Base-by-base conservation (phyloP, 108 stramenopile species). In the Pseudonitzschia multiseries region DNA sequence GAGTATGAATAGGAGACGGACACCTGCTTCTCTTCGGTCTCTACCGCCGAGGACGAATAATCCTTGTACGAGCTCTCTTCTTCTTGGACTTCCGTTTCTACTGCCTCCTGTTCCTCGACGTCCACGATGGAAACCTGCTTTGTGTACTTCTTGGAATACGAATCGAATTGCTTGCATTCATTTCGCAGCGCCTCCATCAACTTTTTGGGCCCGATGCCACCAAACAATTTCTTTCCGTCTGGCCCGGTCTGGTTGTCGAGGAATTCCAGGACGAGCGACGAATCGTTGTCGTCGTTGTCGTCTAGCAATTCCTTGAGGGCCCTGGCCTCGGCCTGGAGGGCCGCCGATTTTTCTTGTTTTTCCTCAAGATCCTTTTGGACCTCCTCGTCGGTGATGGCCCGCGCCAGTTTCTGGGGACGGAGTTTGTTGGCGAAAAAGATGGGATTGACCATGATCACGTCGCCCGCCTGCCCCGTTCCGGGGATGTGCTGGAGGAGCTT, bases 371-470 rank as follows among this genome's bases (percentile, higher is more conserved):
- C 80, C 59, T 88, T 76, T 29, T 69, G 76, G 21, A 91, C 83
- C 78, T 93, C 82, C 44, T 93, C 89, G 42, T 89, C 93, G 21
- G 73, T 82, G 43, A 89, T 88, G 33, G 78, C 40, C 44, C 72
- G 75, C 10, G 89, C 92, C 56, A 74, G 71, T 57, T 86, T 78
- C 13, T 72, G 77, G 28, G 80, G 82, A 74, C 86, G 81, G 22
- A 93, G 79, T 46, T 89, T 86, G 63, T 93, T 93, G 69, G 88
- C 72, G 63, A 83, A 93, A 28, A 93, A 87, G 17, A 90, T 83
- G 12, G 90, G 87, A 18, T 86, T 84, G 15, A 93, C 93, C 62
- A 80, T 77, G 51, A 89, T 68, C 14, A 93, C 81, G 50, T 91
- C 87, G 2, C 90, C 93, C 4, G 81, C 76, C 69, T 85, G 84